phyloP scores from a whole-genome alignment of 1,139 yeast species.

The Hemisphaericaspora lyxosophila region DNA sequence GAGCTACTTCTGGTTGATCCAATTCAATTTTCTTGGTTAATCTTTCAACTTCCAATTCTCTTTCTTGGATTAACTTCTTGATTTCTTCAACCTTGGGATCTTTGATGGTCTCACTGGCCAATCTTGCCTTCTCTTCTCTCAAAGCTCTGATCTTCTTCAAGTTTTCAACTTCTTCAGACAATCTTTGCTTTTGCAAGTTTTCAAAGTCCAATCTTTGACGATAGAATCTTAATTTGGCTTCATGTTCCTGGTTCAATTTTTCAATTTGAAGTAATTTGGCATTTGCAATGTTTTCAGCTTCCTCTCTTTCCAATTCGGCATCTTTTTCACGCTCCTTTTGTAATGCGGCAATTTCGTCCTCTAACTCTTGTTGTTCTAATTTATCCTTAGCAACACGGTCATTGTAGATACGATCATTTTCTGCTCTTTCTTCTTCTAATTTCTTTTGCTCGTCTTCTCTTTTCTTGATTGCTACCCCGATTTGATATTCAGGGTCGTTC shows the following conservation, averaged over 20 bases:
- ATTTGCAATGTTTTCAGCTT: conserved; percentile 35
- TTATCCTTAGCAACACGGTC: conserved; percentile 29
- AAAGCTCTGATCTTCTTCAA: conserved; percentile 38
- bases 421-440: conserved; percentile 27
- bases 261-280: conserved; percentile 35
- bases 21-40: conserved; percentile 36
- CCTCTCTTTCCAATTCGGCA: conserved; percentile 28
- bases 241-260: conserved; percentile 35
- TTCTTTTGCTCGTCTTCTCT: conserved; percentile 30
- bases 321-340: conserved; percentile 23
- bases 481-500: conserved; percentile 28
- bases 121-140: conserved; percentile 39
- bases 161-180: conserved; percentile 39
- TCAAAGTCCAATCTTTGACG: conserved; percentile 35
- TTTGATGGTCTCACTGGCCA: conserved; percentile 27
- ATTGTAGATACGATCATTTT: conserved; percentile 26
- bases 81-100: conserved; percentile 29
- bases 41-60: conserved; percentile 37
- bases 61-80: conserved; percentile 34
- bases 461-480: conserved; percentile 24
- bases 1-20: conserved; percentile 20
- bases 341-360: conserved; percentile 33
- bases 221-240: conserved; percentile 29
- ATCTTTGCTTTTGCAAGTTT: conserved; percentile 35
- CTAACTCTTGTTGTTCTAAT: conserved; percentile 25